A percentile compares a stretch with the other conserved stretches of the same genome.
phyloP scores from a whole-genome alignment of 2,329 filamentous ascomycete species.

The Sporothrix humicola region DNA sequence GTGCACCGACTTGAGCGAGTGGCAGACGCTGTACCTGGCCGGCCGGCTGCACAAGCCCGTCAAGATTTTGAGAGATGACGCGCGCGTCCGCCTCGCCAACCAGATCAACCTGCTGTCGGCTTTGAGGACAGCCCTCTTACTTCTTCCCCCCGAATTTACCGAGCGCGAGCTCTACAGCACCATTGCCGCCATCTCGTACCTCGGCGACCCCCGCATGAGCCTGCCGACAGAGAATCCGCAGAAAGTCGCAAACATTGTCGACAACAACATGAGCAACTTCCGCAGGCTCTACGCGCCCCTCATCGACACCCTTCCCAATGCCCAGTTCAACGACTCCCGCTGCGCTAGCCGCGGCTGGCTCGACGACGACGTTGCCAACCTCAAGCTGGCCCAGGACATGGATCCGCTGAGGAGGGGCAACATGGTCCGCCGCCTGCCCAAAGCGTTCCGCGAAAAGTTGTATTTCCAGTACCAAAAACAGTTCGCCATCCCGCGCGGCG shows the following conservation, averaged over 20 bases:
- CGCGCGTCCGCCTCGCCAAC: conserved; percentile 88
- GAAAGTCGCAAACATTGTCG: conserved; percentile 94
- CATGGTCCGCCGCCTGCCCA: conserved; percentile 91
- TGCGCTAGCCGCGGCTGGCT: conserved; percentile 66
- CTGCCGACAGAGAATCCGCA: conserved; percentile 87
- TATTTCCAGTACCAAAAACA: conserved; percentile 96
- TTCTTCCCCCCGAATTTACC: conserved; percentile 82
- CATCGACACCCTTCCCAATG: conserved; percentile 87
- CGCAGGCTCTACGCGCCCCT: conserved; percentile 88
- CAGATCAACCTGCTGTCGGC: conserved; percentile 95
- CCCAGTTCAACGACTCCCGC: conserved; percentile 72
- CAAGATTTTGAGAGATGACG: conserved; percentile 95
- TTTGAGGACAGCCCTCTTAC: conserved; percentile 83
- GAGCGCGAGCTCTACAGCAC: conserved; percentile 88
- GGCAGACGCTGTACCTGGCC: conserved; percentile 96
- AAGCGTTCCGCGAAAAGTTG: conserved; percentile 82
- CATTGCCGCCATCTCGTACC: conserved; percentile 90
- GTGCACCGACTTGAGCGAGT: conserved; percentile 82
- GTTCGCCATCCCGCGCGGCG: conserved; percentile 79
- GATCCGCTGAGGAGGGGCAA: conserved; percentile 88
- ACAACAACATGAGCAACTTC: conserved; percentile 89
- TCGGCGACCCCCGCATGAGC: conserved; percentile 95
- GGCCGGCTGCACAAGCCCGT: conserved; percentile 96
- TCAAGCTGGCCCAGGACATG: conserved; percentile 85
- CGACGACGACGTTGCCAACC: conserved; percentile 67